A percentile compares a stretch with the other conserved stretches of the same genome.
Evolutionary conservation across 2,329 filamentous ascomycete species (phyloP).

Genomic region (Colletotrichum trifolii): DNA sequence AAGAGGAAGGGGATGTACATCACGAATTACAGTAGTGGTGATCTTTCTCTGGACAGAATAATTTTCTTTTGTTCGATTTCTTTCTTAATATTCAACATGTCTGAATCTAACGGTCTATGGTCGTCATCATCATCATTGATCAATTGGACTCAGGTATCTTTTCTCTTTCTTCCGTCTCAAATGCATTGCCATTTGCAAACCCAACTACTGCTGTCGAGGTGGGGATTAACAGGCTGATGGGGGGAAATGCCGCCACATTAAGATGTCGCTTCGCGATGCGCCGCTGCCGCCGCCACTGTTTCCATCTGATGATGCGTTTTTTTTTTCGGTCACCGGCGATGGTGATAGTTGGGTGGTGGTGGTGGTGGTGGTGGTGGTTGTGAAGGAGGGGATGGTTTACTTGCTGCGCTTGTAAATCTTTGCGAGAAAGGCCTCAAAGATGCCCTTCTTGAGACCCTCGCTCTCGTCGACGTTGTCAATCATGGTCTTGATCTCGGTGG

Average conservation of each 20-base stretch:
- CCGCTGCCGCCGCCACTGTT: no score
- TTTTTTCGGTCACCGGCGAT: not conserved
- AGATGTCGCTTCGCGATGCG: not conserved
- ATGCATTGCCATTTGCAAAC: constrained; percentile 1
- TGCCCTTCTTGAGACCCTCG: constrained; percentile 86
- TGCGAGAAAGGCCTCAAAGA: constrained; percentile 89
- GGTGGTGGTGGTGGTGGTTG: not conserved
- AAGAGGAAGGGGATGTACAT: not conserved
- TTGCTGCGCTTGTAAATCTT: constrained; percentile 99
- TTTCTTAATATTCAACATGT: constrained; percentile 25
- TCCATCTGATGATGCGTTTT: no score
- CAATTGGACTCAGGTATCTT: constrained; percentile 32
- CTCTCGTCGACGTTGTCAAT: constrained; percentile 87
- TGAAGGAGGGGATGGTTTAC: constrained; percentile 57
- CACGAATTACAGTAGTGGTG: not conserved
- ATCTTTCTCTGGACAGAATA: constrained; percentile 9
- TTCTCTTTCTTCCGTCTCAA: constrained; percentile 4
- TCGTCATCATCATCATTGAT: constrained; percentile 29
- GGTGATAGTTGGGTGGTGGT: not conserved
- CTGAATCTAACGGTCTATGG: constrained; percentile 33
- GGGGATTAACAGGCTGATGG: no score
- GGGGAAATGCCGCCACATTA: constrained; percentile 8
- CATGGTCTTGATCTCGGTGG: constrained; percentile 78
- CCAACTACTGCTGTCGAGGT: not conserved
- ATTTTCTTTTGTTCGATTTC: constrained; percentile 25